Evolutionary conservation across 2,329 filamentous ascomycete genomes (phyloP), one percentile per base, ranked within the genome.

Genomic region (Colletotrichum sojae): DNA sequence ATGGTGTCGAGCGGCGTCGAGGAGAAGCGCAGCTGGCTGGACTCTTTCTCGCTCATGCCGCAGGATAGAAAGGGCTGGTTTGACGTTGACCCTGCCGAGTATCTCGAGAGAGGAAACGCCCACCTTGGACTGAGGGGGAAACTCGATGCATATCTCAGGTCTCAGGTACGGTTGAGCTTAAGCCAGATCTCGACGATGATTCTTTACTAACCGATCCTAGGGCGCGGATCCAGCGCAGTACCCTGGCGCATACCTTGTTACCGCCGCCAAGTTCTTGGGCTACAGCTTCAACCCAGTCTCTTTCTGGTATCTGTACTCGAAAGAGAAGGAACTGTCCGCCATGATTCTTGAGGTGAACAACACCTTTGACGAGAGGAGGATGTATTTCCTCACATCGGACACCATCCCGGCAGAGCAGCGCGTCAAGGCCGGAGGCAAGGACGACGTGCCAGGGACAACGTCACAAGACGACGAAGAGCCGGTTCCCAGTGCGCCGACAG

Each of bases 271-370:
- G 36, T 91, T 94, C 70, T 77, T 93, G 6, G 90, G 90, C 3
- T 92, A 92, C 75, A 87, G 88, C 22, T 94, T 93, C 79, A 94
- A 94, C 73, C 91, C 91, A 0, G 90, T 92, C 3, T 94, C 91
- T 0, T 92, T 94, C 74, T 95, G 92, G 91, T 94, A 94, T 72
- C 84, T 95, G 2, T 94, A 95, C 76, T 86, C 89, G 13, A 72
- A 79, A 0, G 78, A 87, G 9, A 85, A 86, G 66, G 78, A 84
- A 6, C 82, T 94, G 15, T 85, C 83, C 25, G 89, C 89, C 63
- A 89, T 94, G 79, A 84, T 95, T 1, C 76, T 93, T 1, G 92
- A 95, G 76, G 90, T 94, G 53, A 93, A 93, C 78, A 94, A 94
- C 73, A 93, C 91, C 0, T 94, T 93, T 75, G 91, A 88, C 56